phyloP scores from a whole-genome alignment of 2,329 filamentous ascomycete species.

The Trichophyton verrucosum region DNA sequence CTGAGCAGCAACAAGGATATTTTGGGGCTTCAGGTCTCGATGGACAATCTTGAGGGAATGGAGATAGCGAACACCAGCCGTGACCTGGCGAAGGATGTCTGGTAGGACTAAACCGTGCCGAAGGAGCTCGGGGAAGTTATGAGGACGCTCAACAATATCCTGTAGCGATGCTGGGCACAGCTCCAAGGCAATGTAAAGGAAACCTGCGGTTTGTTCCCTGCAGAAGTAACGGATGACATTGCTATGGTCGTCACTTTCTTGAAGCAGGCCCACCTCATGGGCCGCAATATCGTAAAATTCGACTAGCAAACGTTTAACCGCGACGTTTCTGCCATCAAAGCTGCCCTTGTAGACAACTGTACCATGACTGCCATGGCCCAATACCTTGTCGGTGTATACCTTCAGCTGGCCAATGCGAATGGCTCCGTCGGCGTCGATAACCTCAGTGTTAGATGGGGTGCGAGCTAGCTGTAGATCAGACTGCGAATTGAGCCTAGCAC shows the following conservation, averaged over 20 bases:
- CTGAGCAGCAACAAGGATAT: constrained; percentile 70
- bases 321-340: constrained; percentile 84
- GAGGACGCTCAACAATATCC: constrained; percentile 71
- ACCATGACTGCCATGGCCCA: constrained; percentile 80
- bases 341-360: constrained; percentile 91
- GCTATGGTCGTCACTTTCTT: constrained; percentile 88
- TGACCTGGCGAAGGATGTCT: constrained; percentile 74
- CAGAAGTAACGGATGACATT: constrained; percentile 97
- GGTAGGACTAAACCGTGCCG: constrained; percentile 56
- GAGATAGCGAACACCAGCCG: constrained; percentile 74
- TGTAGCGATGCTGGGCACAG: constrained; percentile 87
- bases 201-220: constrained; percentile 75
- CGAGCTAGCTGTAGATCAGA: constrained; percentile 47
- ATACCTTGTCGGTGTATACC: constrained; percentile 47
- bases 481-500: constrained; percentile 39
- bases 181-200: constrained; percentile 92
- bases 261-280: constrained; percentile 77
- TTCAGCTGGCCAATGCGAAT: constrained; percentile 50
- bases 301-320: constrained; percentile 91
- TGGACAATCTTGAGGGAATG: constrained; percentile 92
- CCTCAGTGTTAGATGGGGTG: constrained; percentile 41
- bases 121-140: constrained; percentile 55
- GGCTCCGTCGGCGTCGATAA: constrained; percentile 47
- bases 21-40: constrained; percentile 93
- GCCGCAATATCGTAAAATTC: constrained; percentile 93